Evolutionary conservation across 2,329 filamentous ascomycete genomes (phyloP).

Genomic region (Byssochlamys sp.): DNA sequence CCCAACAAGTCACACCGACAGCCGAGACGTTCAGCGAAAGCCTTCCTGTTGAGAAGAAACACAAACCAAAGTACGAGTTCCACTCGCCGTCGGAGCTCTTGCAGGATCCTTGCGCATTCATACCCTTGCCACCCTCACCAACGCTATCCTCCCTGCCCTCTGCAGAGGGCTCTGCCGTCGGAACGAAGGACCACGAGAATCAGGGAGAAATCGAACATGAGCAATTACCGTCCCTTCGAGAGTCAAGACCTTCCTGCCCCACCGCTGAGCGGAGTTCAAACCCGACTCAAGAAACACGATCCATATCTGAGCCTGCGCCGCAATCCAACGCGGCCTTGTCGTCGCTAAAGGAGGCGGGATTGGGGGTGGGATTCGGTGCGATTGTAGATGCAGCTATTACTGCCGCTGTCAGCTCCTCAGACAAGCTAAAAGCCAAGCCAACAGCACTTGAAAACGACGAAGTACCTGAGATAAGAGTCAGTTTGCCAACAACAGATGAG

Average conservation of each 20-base stretch:
- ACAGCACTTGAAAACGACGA: neutral
- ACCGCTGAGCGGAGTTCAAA: neutral
- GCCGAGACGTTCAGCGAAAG: conserved; percentile 41
- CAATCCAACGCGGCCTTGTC: neutral
- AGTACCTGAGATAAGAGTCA: neutral
- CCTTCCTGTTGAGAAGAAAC: conserved; percentile 19
- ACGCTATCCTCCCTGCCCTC: conserved; percentile 18
- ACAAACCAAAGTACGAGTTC: conserved; percentile 37
- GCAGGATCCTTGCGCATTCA: conserved; percentile 24
- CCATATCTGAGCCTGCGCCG: neutral
- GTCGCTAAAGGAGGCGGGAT: neutral
- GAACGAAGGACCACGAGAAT: conserved; percentile 12
- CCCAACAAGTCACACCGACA: conserved; percentile 60
- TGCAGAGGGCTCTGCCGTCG: conserved; percentile 21
- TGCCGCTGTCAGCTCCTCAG: conserved; percentile 7
- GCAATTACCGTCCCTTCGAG: conserved; percentile 10
- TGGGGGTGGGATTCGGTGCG: conserved; percentile 10
- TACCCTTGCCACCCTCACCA: conserved; percentile 16
- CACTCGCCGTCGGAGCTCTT: conserved; percentile 39
- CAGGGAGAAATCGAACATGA: conserved; percentile 10
- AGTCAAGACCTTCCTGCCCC: conserved; percentile 12
- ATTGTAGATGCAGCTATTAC: conserved; percentile 17
- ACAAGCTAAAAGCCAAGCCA: neutral
- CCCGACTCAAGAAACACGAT: neutral
- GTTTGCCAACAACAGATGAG: neutral